Evolutionary conservation across 108 stramenopile genomes (phyloP).

Genomic region (Skeletonema tropicum): DNA sequence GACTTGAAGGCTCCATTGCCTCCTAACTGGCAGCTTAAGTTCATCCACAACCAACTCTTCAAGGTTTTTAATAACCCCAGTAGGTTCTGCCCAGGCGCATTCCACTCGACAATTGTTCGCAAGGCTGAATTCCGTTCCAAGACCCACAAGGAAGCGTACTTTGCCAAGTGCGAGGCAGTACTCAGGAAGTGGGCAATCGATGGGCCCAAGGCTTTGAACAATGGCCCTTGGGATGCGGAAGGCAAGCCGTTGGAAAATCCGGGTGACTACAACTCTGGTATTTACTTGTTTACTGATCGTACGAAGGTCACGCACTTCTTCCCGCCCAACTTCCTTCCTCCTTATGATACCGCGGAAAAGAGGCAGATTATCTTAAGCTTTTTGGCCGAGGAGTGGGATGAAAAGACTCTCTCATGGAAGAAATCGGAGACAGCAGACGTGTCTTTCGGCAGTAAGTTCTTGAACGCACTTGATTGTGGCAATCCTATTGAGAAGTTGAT

Average conservation of each 20-base stretch:
- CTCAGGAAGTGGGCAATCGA: slow-evolving; percentile 60
- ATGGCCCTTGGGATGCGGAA: slow-evolving; percentile 50
- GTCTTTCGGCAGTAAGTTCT: slow-evolving; percentile 7
- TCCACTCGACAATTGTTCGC: slow-evolving; percentile 86
- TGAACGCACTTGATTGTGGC: slow-evolving; percentile 30
- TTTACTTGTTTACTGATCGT: slow-evolving; percentile 84
- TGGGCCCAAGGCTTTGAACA: slow-evolving; percentile 75
- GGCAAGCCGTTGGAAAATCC: slow-evolving; percentile 42
- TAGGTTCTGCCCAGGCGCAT: slow-evolving; percentile 85
- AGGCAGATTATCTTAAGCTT: slow-evolving; percentile 75
- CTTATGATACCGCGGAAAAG: slow-evolving; percentile 83
- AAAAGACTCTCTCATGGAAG: slow-evolving; percentile 77
- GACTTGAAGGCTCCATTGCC: slow-evolving; percentile 54
- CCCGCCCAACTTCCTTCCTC: slow-evolving; percentile 87
- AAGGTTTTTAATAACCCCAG: slow-evolving; percentile 72
- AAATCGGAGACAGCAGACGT: slow-evolving; percentile 31
- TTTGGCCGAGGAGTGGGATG: slow-evolving; percentile 84
- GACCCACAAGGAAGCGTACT: slow-evolving; percentile 55
- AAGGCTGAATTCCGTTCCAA: slow-evolving; percentile 86
- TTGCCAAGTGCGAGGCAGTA: slow-evolving; percentile 63
- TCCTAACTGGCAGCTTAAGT: slow-evolving; percentile 87
- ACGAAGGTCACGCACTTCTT: slow-evolving; percentile 82
- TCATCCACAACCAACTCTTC: slow-evolving; percentile 89
- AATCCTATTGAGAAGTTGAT: slow-evolving; percentile 48
- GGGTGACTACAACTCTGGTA: slow-evolving; percentile 58